Base-by-base conservation (phyloP, 345 rosid genomes). In the Gossypium raimondii region DNA sequence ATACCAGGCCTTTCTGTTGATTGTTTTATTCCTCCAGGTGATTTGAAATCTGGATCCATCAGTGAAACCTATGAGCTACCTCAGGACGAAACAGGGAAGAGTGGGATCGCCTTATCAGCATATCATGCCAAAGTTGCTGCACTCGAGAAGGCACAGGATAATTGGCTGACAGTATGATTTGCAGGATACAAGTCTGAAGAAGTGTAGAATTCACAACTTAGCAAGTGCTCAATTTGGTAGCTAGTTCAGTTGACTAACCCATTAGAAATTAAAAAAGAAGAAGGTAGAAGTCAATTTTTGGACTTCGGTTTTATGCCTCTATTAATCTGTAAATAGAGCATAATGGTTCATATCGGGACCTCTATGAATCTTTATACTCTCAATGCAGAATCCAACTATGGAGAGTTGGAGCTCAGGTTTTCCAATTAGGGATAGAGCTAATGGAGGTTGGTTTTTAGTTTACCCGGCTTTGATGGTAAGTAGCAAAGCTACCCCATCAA, bases 11-110 rank as follows among this genome's bases (percentile, higher is more conserved):
- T 94, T 20, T 90, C 97, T 7, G 64, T 86, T 0, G 98, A 94
- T 73, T 94, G 98, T 73, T 94, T 94, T 76, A 94, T 94, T 53
- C 98, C 98, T 7, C 97, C 97, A 1, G 94, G 90, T 52, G 97
- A 94, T 79, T 82, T 94, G 50, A 87, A 85, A 73, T 82, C 91
- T 0, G 88, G 85, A 47, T 82, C 89, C 57, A 76, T 85, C 63
- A 81, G 82, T 7, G 98, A 92, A 64, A 80, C 93, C 13, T 85
- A 87, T 56, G 91, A 90, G 73, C 84, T 87, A n/a, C 55, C 89
- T 41, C 92, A 84, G 41, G 98, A 89, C 27, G 95, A 85, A 72
- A 80, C 84, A 81, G 87, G 81, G 60, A 93, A 89, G 84, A 83
- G 80, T 64, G 80, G 73, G 0, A 66, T 78, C 2, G 84, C 86